Conservation (phyloP, 2,329 filamentous ascomycete genomes). For the Fusarium tricinctum region DNA sequence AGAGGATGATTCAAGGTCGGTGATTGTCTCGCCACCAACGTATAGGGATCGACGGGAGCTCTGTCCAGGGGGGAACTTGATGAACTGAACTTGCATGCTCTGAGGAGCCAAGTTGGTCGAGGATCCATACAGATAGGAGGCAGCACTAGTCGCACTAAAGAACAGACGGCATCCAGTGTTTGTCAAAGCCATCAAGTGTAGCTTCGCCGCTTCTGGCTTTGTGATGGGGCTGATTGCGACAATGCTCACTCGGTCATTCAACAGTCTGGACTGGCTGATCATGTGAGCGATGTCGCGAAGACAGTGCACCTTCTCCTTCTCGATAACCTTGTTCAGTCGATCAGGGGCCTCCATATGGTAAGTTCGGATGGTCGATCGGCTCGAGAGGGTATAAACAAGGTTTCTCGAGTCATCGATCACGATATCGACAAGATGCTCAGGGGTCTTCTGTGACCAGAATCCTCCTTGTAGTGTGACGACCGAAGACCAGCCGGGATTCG, state of each 20-base stretch:
- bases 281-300: slow-evolving; percentile 87
- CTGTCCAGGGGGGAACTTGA: slow-evolving; percentile 85
- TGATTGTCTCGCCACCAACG: slow-evolving; percentile 55
- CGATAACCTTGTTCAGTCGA: slow-evolving; percentile 73
- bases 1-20: slow-evolving; percentile 64
- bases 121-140: slow-evolving; percentile 73
- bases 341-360: slow-evolving; percentile 83
- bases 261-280: slow-evolving; percentile 78
- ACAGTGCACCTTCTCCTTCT: slow-evolving; percentile 73
- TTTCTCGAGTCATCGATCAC: slow-evolving; percentile 89
- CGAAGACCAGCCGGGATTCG: slow-evolving; percentile 77
- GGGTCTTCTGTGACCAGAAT: slow-evolving; percentile 65
- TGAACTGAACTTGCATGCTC: slow-evolving; percentile 97
- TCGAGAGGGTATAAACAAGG: slow-evolving; percentile 92
- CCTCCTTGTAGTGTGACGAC: slow-evolving; percentile 67
- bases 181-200: slow-evolving; percentile 92
- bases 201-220: slow-evolving; percentile 80
- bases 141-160: slow-evolving; percentile 87
- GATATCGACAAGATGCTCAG: slow-evolving; percentile 81
- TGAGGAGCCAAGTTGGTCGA: slow-evolving; percentile 78
- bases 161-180: slow-evolving; percentile 92
- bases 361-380: slow-evolving; percentile 87
- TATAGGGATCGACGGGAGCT: slow-evolving; percentile 51
- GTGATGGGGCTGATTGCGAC: slow-evolving; percentile 90
- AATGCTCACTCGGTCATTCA: slow-evolving; percentile 78